Conservation (phyloP, 805 yeast species). For the Zygoascus flipseniorum region DNA sequence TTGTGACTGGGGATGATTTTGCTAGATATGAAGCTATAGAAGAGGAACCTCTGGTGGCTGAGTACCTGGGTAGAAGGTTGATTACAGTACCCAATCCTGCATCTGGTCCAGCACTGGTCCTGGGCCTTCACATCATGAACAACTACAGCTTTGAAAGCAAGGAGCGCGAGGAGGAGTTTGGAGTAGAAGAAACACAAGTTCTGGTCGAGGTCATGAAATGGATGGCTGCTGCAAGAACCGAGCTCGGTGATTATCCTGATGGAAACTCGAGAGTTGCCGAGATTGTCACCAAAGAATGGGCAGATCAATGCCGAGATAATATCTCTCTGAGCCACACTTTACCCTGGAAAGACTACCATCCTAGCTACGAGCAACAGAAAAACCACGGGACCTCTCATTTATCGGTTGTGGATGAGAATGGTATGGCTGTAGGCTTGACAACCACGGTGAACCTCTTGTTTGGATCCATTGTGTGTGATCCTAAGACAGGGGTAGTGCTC, state of each 20-base stretch:
- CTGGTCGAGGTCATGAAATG: slow-evolving; percentile 86
- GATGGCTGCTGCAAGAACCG: slow-evolving; percentile 81
- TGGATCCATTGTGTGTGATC: slow-evolving; percentile 79
- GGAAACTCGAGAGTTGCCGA: slow-evolving; percentile 31
- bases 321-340: slow-evolving; percentile 53
- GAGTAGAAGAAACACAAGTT: slow-evolving; percentile 49
- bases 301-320: slow-evolving; percentile 37
- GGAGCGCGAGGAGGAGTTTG: slow-evolving; percentile 42
- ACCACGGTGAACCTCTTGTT: slow-evolving; percentile 79
- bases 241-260: slow-evolving; percentile 60
- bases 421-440: slow-evolving; percentile 79
- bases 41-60: slow-evolving; percentile 35
- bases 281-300: slow-evolving; percentile 51
- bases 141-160: slow-evolving; percentile 33
- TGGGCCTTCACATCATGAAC: slow-evolving; percentile 64
- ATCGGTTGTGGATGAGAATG: slow-evolving; percentile 62
- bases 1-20: slow-evolving; percentile 59
- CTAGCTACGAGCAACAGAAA: slow-evolving; percentile 67
- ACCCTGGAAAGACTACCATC: slow-evolving; percentile 66
- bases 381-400: slow-evolving; percentile 90
- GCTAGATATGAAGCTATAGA: slow-evolving; percentile 46
- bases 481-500: slow-evolving; percentile 69
- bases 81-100: slow-evolving; percentile 65
- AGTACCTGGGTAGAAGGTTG: slow-evolving; percentile 37
- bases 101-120: slow-evolving; percentile 71